These are phyloP conservation scores for Porcisia deanei DNA, from an alignment of 208 protist genomes.

Conservation along the genomic window DNA sequence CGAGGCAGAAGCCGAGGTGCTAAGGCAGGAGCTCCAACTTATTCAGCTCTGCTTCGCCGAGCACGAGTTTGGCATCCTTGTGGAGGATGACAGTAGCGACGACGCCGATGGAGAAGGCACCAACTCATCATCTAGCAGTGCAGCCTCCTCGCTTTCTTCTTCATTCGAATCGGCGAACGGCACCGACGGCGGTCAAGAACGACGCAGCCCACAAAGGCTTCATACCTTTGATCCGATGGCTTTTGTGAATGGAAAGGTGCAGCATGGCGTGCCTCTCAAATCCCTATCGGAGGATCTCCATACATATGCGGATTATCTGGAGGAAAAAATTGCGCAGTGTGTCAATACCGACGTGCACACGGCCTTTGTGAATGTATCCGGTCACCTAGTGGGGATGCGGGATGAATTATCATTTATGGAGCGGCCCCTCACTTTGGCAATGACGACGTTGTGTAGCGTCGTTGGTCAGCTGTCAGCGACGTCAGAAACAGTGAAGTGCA, in stretches of 20 bases:
- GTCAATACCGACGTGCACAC: constrained; percentile 82
- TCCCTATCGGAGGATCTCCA: constrained; percentile 70
- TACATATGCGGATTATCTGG: constrained; percentile 51
- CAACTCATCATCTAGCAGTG: constrained; percentile 14
- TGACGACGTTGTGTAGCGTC: constrained; percentile 49
- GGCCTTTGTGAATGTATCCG: constrained; percentile 75
- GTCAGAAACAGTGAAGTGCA: constrained; percentile 36
- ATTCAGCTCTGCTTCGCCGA: constrained; percentile 88
- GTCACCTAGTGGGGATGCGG: constrained; percentile 70
- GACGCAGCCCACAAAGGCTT: not conserved
- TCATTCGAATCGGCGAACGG: not conserved
- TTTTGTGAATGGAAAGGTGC: constrained; percentile 76
- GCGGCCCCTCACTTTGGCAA: constrained; percentile 47
- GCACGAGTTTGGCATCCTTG: constrained; percentile 81
- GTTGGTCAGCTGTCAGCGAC: constrained; percentile 38
- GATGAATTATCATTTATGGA: constrained; percentile 74
- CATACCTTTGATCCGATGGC: constrained; percentile 56
- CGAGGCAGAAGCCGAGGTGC: constrained; percentile 25
- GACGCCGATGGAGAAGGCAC: not conserved
- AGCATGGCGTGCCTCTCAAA: constrained; percentile 67
- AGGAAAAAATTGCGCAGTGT: constrained; percentile 65
- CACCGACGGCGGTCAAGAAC: not conserved
- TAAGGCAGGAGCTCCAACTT: constrained; percentile 70
- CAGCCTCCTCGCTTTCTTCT: not conserved
- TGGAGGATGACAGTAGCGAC: constrained; percentile 30